A percentile compares a stretch with the other conserved stretches of the same genome.
These are phyloP conservation scores for Colletotrichum simmondsii DNA, from an alignment of 2,329 filamentous ascomycete species.

Conservation along the genomic window DNA sequence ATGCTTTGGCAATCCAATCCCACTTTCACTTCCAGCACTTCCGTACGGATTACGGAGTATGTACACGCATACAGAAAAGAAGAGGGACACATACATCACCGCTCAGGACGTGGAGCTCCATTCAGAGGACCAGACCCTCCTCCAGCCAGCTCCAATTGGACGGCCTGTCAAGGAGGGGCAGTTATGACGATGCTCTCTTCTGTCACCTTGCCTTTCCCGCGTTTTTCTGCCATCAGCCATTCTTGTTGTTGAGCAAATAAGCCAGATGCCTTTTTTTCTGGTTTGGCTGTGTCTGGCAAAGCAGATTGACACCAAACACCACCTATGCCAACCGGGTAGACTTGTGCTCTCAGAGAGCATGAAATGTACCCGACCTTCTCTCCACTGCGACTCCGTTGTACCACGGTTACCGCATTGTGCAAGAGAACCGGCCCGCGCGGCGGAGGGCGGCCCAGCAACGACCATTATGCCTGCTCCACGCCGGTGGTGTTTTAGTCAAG, in stretches of 20 bases:
- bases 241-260: not conserved
- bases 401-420: slow-evolving; percentile 29
- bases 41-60: slow-evolving; percentile 6
- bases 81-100: slow-evolving; percentile 30
- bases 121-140: slow-evolving; percentile 2
- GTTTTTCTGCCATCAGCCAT: not conserved
- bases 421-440: slow-evolving; percentile 28
- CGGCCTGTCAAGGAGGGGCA: slow-evolving; percentile 27
- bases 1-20: slow-evolving; percentile 11
- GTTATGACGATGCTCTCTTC: slow-evolving; percentile 29
- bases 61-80: slow-evolving; percentile 10
- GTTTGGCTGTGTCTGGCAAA: not conserved
- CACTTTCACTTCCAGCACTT: slow-evolving; percentile 28
- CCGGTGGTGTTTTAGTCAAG: slow-evolving; percentile 32
- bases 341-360: not conserved
- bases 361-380: not conserved
- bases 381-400: slow-evolving; percentile 4
- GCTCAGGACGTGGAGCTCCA: slow-evolving; percentile 17
- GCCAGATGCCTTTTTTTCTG: not conserved
- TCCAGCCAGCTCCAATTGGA: slow-evolving; percentile 17
- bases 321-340: not conserved
- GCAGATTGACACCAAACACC: not conserved
- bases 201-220: slow-evolving; percentile 27
- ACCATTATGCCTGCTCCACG: slow-evolving; percentile 32
- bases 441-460: slow-evolving; percentile 33